A percentile compares a stretch with the other conserved stretches of the same genome.
Conservation (phyloP, 2,329 filamentous ascomycete genomes). For the Curvularia sp. region DNA sequence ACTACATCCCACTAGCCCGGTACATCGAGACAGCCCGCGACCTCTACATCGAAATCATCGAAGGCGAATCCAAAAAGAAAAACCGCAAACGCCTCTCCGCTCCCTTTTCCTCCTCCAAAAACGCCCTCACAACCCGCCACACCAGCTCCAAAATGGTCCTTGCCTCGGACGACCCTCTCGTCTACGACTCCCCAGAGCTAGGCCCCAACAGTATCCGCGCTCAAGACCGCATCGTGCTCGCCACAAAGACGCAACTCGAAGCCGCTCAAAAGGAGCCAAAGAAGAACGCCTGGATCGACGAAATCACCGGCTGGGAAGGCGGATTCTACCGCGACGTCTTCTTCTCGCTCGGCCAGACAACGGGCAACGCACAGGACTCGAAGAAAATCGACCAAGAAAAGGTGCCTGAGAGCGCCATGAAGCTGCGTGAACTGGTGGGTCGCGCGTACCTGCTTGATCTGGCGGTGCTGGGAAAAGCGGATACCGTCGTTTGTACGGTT, state of each 20-base stretch:
- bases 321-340: slow-evolving; percentile 85
- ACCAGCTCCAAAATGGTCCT: slow-evolving; percentile 62
- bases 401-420: slow-evolving; percentile 59
- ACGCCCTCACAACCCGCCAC: slow-evolving; percentile 33
- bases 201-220: slow-evolving; percentile 61
- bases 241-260: slow-evolving; percentile 65
- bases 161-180: slow-evolving; percentile 81
- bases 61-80: slow-evolving; percentile 16
- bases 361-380: slow-evolving; percentile 38
- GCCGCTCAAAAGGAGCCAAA: slow-evolving; percentile 36
- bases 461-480: slow-evolving; percentile 72
- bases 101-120: slow-evolving; percentile 22
- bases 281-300: slow-evolving; percentile 68
- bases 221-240: slow-evolving; percentile 78
- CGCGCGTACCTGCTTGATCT: slow-evolving; percentile 84
- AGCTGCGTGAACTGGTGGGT: slow-evolving; percentile 75
- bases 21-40: slow-evolving; percentile 68
- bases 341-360: slow-evolving; percentile 70
- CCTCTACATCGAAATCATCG: slow-evolving; percentile 58
- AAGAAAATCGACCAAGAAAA: slow-evolving; percentile 28
- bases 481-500: slow-evolving; percentile 77
- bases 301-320: slow-evolving; percentile 84
- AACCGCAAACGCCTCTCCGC: slow-evolving; percentile 14
- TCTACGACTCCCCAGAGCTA: slow-evolving; percentile 72
- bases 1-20: slow-evolving; percentile 76